These are phyloP conservation scores for Paratinospora sagittata DNA, from an alignment of 164 flowering plant genomes.

Conservation along the genomic window DNA sequence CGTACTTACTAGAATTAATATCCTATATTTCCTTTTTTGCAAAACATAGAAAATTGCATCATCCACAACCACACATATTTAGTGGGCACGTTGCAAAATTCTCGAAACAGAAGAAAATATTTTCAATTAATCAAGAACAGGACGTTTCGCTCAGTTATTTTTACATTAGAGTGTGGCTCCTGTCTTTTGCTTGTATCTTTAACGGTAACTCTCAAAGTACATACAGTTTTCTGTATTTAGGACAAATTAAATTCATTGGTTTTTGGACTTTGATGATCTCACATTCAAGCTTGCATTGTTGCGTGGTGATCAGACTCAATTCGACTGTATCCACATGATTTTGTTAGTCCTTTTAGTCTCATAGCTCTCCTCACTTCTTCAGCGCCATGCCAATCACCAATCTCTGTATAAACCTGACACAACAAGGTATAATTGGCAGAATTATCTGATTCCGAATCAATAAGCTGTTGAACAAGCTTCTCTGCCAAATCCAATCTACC, in stretches of 20 bases:
- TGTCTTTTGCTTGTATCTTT: too few relatives aligned
- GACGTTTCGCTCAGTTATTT: too few relatives aligned
- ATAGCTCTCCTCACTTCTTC: constrained; percentile 46
- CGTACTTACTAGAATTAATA: too few relatives aligned
- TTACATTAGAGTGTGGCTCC: too few relatives aligned
- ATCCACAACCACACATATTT: too few relatives aligned
- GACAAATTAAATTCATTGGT: neutral
- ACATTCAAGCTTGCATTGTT: neutral
- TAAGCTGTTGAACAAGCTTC: constrained; percentile 32
- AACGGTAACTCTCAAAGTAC: too few relatives aligned
- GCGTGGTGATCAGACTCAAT: constrained; percentile 13
- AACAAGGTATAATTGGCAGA: constrained; percentile 44
- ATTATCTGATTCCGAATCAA: constrained; percentile 43
- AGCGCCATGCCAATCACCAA: constrained; percentile 42
- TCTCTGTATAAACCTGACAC: constrained; percentile 42
- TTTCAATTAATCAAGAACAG: too few relatives aligned
- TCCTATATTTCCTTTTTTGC: too few relatives aligned
- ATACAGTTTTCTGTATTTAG: neutral
- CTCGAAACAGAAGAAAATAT: too few relatives aligned
- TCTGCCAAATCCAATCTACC: constrained; percentile 49
- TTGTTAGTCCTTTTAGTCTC: constrained; percentile 34
- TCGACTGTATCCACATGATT: constrained; percentile 41
- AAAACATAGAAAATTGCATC: too few relatives aligned
- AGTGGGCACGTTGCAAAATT: too few relatives aligned
- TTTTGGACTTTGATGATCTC: neutral